Evolutionary conservation across 1,139 yeast genomes (phyloP), one percentile per base, ranked within the genome.

Genomic region (Diutina sp.): DNA sequence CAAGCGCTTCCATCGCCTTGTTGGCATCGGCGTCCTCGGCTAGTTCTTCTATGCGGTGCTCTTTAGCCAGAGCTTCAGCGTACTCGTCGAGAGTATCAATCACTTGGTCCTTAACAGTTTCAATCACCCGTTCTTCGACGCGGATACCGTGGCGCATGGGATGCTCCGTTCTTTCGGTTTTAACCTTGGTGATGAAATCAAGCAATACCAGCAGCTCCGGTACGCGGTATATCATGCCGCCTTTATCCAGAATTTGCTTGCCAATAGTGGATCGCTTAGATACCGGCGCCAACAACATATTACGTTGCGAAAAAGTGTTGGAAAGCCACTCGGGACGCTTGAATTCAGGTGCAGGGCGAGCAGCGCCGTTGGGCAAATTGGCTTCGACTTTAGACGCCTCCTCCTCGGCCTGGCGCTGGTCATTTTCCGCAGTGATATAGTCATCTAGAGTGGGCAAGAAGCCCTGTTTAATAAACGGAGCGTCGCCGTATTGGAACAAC

Each of bases 101-200:
- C 8, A 50, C 53, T 32, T 50, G 53, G 16, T 14, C 28, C 11
- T 32, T 32, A 2, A 50, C 53, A 11, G 8, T 16, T 29, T 32
- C 29, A 4, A 32, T 5, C 25, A 32, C 41, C 14, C 30, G 32
- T 9, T 30, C 25, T 16, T 50, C 53, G 9, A 50, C 44, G 7
- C 53, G 53, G 14, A 18, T 7, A 3, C 53, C 53, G 7, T 18
- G 53, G 16, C 53, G 53, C 18, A 28, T 38, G 8, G n/a, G 41
- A 12, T 50, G 53, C 6, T 29, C 53, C 28, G 16, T 45, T 32
- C 18, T 16, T 16, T 50, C 53, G 5, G 25, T 50, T 28, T 50
- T 50, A 3, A 50, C 53, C 44, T 50, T 50, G 45, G 53, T 50
- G 44, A 50, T 50, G 28, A 50, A 50, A 18, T 50, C 53, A 32